These are phyloP conservation scores for Hydrangea macrophylla DNA, from an alignment of 148 eudicot species.

Conservation along the genomic window DNA sequence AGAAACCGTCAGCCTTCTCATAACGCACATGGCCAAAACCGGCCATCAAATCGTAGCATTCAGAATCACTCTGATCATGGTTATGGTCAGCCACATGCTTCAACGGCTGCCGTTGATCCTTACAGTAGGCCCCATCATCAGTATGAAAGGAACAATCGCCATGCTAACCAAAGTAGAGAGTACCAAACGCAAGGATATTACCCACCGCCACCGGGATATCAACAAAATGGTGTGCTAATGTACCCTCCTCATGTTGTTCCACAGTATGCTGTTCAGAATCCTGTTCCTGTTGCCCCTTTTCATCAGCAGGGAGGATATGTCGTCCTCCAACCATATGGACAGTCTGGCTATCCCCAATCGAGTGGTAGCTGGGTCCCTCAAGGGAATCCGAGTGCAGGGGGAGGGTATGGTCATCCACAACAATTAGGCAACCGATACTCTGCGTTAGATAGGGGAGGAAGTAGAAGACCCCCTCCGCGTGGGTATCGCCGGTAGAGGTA, in stretches of 20 bases:
- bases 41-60: conserved; percentile 15
- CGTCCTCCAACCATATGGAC: conserved; percentile 37
- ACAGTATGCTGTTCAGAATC: conserved; percentile 8
- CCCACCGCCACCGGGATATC: conserved; percentile 21
- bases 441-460: conserved; percentile 47
- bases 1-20: conserved; percentile 25
- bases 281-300: conserved; percentile 17
- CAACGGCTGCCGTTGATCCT: conserved; percentile 24
- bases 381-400: conserved; percentile 24
- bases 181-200: conserved; percentile 27
- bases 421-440: conserved; percentile 52
- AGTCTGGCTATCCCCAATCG: conserved; percentile 27
- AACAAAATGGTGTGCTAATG: conserved; percentile 24
- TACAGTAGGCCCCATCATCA: conserved; percentile 24
- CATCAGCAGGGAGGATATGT: conserved; percentile 30
- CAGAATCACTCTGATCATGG: conserved; percentile 14
- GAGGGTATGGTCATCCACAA: conserved; percentile 43
- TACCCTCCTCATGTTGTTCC: conserved; percentile 23
- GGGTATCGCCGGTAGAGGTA: conserved; percentile 35
- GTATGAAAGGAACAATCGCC: conserved; percentile 20
- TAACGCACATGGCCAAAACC: conserved; percentile 19
- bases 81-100: conserved; percentile 25
- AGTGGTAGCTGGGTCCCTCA: conserved; percentile 36
- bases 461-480: conserved; percentile 39
- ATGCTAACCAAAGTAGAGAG: conserved; percentile 17